These are phyloP conservation scores for Cercospora sp. DNA, from an alignment of 2,329 filamentous ascomycete genomes.

Conservation along the genomic window DNA sequence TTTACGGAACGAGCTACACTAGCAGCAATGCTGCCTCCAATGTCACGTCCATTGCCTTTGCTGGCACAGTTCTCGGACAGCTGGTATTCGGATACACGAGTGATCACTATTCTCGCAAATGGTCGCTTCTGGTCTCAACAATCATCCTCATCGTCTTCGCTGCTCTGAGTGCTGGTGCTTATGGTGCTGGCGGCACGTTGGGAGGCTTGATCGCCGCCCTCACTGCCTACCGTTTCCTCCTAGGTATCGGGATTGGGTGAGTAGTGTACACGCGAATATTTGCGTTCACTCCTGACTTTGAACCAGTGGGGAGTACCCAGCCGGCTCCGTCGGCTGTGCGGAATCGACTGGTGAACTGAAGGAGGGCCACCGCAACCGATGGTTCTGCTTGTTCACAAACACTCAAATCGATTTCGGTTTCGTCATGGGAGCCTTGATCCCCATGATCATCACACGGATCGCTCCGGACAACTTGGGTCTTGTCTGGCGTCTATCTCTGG, in stretches of 20 bases:
- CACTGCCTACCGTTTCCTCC: constrained; percentile 81
- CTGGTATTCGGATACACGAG: constrained; percentile 76
- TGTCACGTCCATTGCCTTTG: constrained; percentile 75
- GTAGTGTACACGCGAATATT: constrained; percentile 34
- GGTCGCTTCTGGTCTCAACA: constrained; percentile 78
- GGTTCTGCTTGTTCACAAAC: constrained; percentile 79
- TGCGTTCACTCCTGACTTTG: constrained; percentile 12
- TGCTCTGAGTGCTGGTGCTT: constrained; percentile 73
- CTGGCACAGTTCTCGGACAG: constrained; percentile 80
- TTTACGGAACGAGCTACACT: constrained; percentile 72
- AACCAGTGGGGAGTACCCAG: constrained; percentile 66
- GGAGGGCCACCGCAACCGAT: constrained; percentile 76
- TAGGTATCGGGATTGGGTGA: constrained; percentile 52
- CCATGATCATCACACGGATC: constrained; percentile 57
- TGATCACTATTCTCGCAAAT: constrained; percentile 82
- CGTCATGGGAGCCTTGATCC: constrained; percentile 75
- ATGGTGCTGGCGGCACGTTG: constrained; percentile 67
- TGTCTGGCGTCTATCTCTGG: constrained; percentile 80
- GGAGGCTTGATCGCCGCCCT: constrained; percentile 75
- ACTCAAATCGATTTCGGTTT: constrained; percentile 85
- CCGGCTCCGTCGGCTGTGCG: constrained; percentile 78
- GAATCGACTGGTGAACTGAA: constrained; percentile 84
- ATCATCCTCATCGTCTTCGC: constrained; percentile 83
- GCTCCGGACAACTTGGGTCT: constrained; percentile 61
- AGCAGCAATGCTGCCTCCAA: constrained; percentile 69